These are phyloP conservation scores for Poronia punctata DNA, from an alignment of 495 filamentous ascomycete species.

Conservation along the genomic window DNA sequence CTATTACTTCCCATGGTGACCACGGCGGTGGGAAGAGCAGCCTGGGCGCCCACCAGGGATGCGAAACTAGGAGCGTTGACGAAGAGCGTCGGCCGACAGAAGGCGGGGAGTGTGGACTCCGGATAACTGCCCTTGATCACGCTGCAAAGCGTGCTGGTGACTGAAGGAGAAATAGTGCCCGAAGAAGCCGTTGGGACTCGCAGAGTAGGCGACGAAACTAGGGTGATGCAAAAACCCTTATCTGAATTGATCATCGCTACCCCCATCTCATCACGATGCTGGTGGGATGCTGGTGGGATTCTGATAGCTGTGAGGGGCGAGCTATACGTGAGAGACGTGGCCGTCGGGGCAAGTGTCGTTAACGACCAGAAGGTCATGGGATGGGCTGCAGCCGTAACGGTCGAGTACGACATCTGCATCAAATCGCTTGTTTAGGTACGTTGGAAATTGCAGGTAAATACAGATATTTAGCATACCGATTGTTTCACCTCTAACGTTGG, in stretches of 20 bases:
- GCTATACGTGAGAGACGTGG: slow-evolving; percentile 18
- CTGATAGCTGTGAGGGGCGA: slow-evolving; percentile 18
- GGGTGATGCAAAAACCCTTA: background rate
- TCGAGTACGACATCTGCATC: slow-evolving; percentile 12
- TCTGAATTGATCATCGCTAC: background rate
- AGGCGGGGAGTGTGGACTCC: slow-evolving; percentile 21
- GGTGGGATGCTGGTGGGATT: slow-evolving; percentile 9
- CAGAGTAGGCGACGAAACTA: background rate
- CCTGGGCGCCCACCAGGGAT: slow-evolving; percentile 4
- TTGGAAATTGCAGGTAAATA: too few relatives aligned
- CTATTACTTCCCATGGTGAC: slow-evolving; percentile 16
- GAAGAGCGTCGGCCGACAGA: slow-evolving; percentile 22
- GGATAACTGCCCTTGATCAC: slow-evolving; percentile 17
- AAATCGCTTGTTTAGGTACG: too few relatives aligned
- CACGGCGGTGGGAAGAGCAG: slow-evolving; percentile 12
- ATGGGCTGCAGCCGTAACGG: slow-evolving; percentile 20
- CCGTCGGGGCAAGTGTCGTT: slow-evolving; percentile 8
- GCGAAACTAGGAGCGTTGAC: slow-evolving; percentile 17
- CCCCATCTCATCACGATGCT: slow-evolving; percentile 1
- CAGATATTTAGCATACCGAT: too few relatives aligned
- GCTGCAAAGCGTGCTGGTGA: slow-evolving; percentile 12
- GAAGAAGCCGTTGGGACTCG: background rate
- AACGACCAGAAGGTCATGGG: slow-evolving; percentile 18
- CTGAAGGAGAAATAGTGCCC: background rate
- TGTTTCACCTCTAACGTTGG: too few relatives aligned